These are phyloP conservation scores for Tricholoma terreum DNA, from an alignment of 768 basidiomycete species.

Conservation along the genomic window DNA sequence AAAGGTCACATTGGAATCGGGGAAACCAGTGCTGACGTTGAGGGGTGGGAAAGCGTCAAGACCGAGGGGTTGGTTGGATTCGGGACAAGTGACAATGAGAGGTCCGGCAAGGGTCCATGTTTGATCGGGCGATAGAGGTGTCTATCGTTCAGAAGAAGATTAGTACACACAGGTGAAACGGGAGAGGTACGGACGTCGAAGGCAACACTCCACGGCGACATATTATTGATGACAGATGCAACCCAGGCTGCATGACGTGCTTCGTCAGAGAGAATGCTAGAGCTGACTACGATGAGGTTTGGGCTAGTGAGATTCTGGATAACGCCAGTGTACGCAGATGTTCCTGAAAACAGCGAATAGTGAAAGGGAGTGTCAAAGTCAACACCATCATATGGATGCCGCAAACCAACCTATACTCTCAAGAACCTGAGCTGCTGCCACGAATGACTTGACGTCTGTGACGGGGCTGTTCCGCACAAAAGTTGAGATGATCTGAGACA, in stretches of 20 bases:
- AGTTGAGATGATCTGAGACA: not conserved
- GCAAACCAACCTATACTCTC: slow-evolving; percentile 46
- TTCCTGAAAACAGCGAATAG: slow-evolving; percentile 15
- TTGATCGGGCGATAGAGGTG: slow-evolving; percentile 17
- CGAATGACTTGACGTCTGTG: slow-evolving; percentile 47
- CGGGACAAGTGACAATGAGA: slow-evolving; percentile 55
- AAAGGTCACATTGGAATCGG: slow-evolving; percentile 20
- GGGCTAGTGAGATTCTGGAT: slow-evolving; percentile 44
- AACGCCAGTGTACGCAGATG: slow-evolving; percentile 56
- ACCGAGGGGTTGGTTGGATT: slow-evolving; percentile 49
- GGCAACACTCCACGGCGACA: slow-evolving; percentile 46
- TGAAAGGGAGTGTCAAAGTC: too few relatives aligned
- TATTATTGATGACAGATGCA: slow-evolving; percentile 39
- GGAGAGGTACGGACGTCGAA: slow-evolving; percentile 39
- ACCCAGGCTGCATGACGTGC: slow-evolving; percentile 60
- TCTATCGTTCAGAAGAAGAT: not conserved
- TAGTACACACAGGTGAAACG: slow-evolving; percentile 15
- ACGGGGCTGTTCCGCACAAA: slow-evolving; percentile 36
- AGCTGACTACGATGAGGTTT: slow-evolving; percentile 50
- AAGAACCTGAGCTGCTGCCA: slow-evolving; percentile 47
- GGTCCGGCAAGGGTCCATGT: slow-evolving; percentile 37
- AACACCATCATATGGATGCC: not conserved
- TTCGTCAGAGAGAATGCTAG: slow-evolving; percentile 55
- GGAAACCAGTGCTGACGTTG: slow-evolving; percentile 25
- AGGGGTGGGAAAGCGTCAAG: slow-evolving; percentile 53